A percentile compares a stretch with the other conserved stretches of the same genome.
phyloP scores from a whole-genome alignment of 371 early-diverging fungal species.

The Zychaea mexicana region DNA sequence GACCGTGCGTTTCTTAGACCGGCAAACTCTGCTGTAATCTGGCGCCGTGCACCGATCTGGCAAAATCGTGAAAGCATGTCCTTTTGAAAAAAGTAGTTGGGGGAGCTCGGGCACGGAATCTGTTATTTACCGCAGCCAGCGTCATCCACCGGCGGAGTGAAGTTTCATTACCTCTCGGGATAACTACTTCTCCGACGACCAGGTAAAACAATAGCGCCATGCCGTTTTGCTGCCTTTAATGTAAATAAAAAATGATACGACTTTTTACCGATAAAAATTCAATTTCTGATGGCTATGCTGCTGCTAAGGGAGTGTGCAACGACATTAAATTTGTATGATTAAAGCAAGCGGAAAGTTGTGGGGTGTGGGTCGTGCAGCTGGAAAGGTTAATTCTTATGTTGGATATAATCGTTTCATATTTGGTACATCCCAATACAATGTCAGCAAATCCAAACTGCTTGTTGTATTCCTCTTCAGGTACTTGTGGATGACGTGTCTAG shows the following conservation, averaged over 20 bases:
- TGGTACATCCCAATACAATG: slow-evolving; percentile 82
- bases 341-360: neutral
- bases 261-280: no score
- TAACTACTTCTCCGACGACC: no score
- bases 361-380: neutral
- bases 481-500: slow-evolving; percentile 61
- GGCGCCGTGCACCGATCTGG: slow-evolving; percentile 6
- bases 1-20: neutral
- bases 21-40: neutral
- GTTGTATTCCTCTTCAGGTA: slow-evolving; percentile 50
- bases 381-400: slow-evolving; percentile 83
- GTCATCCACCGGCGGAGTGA: no score
- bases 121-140: neutral
- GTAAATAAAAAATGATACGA: no score
- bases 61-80: slow-evolving; percentile 11
- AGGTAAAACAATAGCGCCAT: no score
- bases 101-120: neutral
- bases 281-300: no score
- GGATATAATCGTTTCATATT: slow-evolving; percentile 67
- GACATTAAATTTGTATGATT: no score
- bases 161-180: no score
- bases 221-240: no score
- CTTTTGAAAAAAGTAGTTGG: neutral
- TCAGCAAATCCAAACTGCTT: slow-evolving; percentile 71
- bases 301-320: no score